phyloP scores from a whole-genome alignment of 441 rosid species.

The Pelargonium myrrhifolium region DNA sequence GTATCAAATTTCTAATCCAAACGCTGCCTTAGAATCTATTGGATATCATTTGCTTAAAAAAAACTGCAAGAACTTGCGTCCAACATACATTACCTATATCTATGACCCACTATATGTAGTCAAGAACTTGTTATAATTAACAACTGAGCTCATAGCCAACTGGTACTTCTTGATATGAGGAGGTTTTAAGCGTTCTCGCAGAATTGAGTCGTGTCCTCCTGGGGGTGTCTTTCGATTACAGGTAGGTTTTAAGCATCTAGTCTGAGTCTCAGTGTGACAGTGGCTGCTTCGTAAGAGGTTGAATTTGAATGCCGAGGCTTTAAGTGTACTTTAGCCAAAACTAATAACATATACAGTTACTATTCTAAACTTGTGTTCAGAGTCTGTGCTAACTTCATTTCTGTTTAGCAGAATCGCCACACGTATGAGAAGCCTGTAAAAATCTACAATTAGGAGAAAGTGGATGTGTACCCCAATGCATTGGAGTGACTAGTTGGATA shows the following conservation, averaged over 20 bases:
- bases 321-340: neutral
- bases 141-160: neutral
- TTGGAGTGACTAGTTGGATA: constrained; percentile 2
- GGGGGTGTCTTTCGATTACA: too few species aligned
- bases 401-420: constrained; percentile 52
- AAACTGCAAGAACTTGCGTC: neutral
- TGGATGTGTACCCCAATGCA: constrained; percentile 11
- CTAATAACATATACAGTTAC: neutral
- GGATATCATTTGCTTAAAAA: neutral
- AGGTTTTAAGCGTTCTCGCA: too few species aligned
- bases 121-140: neutral
- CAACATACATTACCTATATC: neutral
- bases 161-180: too few species aligned
- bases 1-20: too few species aligned
- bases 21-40: too few species aligned
- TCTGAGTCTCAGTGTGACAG: too few species aligned
- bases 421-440: constrained; percentile 57
- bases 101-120: neutral
- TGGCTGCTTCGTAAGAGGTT: too few species aligned
- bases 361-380: too few species aligned
- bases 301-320: neutral
- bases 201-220: too few species aligned
- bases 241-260: too few species aligned
- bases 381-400: neutral
- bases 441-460: constrained; percentile 39